phyloP scores from a whole-genome alignment of 2,329 filamentous ascomycete species.

The Talaromyces sp. region DNA sequence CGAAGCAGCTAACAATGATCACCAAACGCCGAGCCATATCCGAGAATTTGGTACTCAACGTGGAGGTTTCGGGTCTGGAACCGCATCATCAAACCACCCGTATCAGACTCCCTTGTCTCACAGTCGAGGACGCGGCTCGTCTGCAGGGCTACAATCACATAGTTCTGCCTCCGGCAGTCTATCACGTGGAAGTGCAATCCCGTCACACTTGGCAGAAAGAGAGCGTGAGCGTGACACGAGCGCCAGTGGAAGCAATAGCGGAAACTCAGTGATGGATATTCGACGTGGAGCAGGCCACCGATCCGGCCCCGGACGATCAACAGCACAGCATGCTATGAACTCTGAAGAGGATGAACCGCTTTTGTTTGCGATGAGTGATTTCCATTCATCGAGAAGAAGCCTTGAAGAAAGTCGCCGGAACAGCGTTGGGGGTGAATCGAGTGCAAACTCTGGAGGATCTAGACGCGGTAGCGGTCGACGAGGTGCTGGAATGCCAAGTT shows the following conservation, averaged over 20 bases:
- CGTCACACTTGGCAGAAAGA: conserved; percentile 28
- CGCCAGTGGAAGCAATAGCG: conserved; percentile 36
- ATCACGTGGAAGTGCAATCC: conserved; percentile 28
- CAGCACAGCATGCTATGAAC: conserved; percentile 20
- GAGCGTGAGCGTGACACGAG: conserved; percentile 34
- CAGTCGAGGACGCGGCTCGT: conserved; percentile 32
- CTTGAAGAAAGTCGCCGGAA: conserved; percentile 35
- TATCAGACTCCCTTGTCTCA: conserved; percentile 35
- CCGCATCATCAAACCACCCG: conserved; percentile 24
- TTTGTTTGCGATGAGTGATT: conserved; percentile 43
- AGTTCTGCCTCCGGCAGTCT: conserved; percentile 36
- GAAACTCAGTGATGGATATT: conserved; percentile 27
- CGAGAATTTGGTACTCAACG: conserved; percentile 18
- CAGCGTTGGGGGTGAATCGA: conserved; percentile 25
- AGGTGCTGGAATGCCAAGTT: conserved; percentile 26
- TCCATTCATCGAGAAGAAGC: conserved; percentile 37
- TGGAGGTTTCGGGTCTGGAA: conserved; percentile 17
- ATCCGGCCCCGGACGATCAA: conserved; percentile 27
- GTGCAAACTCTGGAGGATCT: conserved; percentile 20
- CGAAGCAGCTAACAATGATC: conserved; percentile 15
- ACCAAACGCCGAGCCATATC: conserved; percentile 12
- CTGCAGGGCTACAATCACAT: conserved; percentile 31
- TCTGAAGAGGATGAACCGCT: conserved; percentile 41
- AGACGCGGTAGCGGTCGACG: conserved; percentile 32
- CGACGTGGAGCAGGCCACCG: conserved; percentile 31